Conservation (phyloP, 352 stramenopile genomes). For the Peronospora belbahrii region DNA sequence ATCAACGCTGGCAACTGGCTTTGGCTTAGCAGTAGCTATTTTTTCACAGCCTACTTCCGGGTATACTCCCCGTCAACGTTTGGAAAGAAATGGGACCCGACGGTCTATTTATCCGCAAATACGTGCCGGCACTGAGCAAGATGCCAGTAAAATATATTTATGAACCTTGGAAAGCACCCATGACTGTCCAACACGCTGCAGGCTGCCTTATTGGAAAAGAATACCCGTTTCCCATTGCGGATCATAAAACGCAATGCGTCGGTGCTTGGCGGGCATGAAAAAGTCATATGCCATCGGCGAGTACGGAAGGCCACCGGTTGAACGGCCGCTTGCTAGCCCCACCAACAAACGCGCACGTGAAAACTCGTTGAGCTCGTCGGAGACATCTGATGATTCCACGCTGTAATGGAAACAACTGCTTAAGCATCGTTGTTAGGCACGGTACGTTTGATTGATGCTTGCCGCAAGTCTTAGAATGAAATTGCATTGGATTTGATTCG, state of each 20-base stretch:
- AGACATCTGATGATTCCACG: conserved; percentile 27
- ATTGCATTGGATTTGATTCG: too few species aligned
- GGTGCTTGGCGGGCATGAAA: conserved; percentile 88
- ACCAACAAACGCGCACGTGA: conserved; percentile 27
- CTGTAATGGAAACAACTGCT: conserved; percentile 2
- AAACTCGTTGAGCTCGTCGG: conserved; percentile 25
- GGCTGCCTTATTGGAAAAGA: conserved; percentile 86
- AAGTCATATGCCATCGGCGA: conserved; percentile 65
- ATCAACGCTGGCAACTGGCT: conserved; percentile 98
- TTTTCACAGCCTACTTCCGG: conserved; percentile 97
- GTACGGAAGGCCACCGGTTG: conserved; percentile 19
- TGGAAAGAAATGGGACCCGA: conserved; percentile 94
- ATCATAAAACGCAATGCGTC: conserved; percentile 86
- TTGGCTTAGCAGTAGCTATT: conserved; percentile 91
- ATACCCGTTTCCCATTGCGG: conserved; percentile 93
- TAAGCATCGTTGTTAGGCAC: neutral
- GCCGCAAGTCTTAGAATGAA: too few species aligned
- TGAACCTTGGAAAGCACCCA: conserved; percentile 93
- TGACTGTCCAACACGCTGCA: conserved; percentile 70
- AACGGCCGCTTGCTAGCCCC: conserved; percentile 10
- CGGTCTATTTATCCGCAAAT: conserved; percentile 89
- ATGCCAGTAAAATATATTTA: conserved; percentile 96
- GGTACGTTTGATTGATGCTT: conserved; percentile 15
- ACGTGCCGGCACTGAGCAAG: conserved; percentile 84
- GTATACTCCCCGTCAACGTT: conserved; percentile 92